These are phyloP conservation scores for Rhodotorula sp. DNA, from an alignment of 1,284 basidiomycete species.

Conservation along the genomic window DNA sequence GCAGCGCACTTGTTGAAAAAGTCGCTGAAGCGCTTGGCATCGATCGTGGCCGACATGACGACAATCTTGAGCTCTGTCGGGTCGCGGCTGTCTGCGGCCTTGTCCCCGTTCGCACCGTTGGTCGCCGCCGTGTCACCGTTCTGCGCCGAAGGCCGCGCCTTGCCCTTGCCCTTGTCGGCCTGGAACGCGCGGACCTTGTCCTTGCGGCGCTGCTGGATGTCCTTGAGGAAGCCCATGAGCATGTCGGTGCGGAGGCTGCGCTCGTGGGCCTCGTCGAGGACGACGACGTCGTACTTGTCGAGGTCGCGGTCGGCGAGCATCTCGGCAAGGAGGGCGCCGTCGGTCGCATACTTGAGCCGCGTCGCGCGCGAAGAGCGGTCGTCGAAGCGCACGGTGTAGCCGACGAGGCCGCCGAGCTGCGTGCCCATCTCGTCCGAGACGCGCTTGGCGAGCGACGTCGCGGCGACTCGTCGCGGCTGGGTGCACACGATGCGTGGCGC, in stretches of 20 bases:
- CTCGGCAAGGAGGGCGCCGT: slow-evolving; percentile 93
- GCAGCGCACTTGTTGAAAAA: slow-evolving; percentile 75
- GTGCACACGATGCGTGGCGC: slow-evolving; percentile 77
- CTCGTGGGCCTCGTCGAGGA: slow-evolving; percentile 98
- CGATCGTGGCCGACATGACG: slow-evolving; percentile 96
- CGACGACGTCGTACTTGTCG: slow-evolving; percentile 79
- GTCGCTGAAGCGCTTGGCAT: slow-evolving; percentile 86
- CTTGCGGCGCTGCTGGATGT: slow-evolving; percentile 51
- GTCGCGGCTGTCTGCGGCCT: slow-evolving; percentile 45
- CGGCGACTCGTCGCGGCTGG: slow-evolving; percentile 90
- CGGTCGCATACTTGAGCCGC: slow-evolving; percentile 90
- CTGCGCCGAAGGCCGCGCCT: slow-evolving; percentile 60
- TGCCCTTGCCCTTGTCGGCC: slow-evolving; percentile 47
- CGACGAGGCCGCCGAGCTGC: slow-evolving; percentile 71
- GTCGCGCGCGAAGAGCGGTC: slow-evolving; percentile 68
- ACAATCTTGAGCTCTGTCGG: slow-evolving; percentile 75
- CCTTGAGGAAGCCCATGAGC: slow-evolving; percentile 84
- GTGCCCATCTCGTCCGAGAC: slow-evolving; percentile 82
- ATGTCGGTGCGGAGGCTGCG: slow-evolving; percentile 92
- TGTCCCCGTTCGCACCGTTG: slow-evolving; percentile 33
- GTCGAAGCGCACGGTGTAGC: slow-evolving; percentile 95
- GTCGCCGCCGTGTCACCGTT: slow-evolving; percentile 57
- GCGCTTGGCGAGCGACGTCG: slow-evolving; percentile 84
- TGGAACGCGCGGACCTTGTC: slow-evolving; percentile 48
- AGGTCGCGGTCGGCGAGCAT: slow-evolving; percentile 76